Conservation (phyloP, 305 asterid genomes). For the Nicotiana rustica region DNA sequence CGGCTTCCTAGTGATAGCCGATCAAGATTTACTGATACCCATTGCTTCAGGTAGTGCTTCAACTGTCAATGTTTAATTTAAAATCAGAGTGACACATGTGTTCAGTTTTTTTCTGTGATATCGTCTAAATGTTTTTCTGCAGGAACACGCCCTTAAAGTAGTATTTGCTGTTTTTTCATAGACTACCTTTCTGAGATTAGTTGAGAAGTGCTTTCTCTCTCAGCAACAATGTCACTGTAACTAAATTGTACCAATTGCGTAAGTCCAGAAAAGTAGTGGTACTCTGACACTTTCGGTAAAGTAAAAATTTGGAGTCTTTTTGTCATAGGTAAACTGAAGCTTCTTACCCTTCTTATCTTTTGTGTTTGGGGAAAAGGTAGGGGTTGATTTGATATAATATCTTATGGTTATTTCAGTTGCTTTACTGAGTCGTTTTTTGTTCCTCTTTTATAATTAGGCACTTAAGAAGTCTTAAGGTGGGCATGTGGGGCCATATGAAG, state of each 20-base stretch:
- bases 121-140: background rate
- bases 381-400: background rate
- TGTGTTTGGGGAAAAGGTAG: constrained; percentile 8
- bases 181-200: background rate
- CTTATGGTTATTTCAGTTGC: background rate
- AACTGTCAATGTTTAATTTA: constrained; percentile 21
- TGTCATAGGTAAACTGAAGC: constrained; percentile 13
- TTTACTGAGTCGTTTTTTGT: background rate
- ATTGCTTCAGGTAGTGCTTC: constrained; percentile 73
- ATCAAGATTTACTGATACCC: constrained; percentile 71
- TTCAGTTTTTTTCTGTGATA: constrained; percentile 8
- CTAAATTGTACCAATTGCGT: constrained; percentile 15
- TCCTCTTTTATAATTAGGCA: background rate
- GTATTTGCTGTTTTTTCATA: background rate
- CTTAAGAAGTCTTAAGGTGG: background rate
- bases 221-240: constrained; percentile 21
- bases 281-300: background rate
- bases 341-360: constrained; percentile 16
- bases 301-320: constrained; percentile 1
- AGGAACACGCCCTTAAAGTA: background rate
- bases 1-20: constrained; percentile 71
- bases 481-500: constrained; percentile 18
- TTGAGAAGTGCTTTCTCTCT: constrained; percentile 18
- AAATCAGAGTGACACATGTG: constrained; percentile 23
- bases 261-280: constrained; percentile 21